Base-by-base conservation (phyloP, 805 yeast genomes). In the Saccharomycopsis amapae region DNA sequence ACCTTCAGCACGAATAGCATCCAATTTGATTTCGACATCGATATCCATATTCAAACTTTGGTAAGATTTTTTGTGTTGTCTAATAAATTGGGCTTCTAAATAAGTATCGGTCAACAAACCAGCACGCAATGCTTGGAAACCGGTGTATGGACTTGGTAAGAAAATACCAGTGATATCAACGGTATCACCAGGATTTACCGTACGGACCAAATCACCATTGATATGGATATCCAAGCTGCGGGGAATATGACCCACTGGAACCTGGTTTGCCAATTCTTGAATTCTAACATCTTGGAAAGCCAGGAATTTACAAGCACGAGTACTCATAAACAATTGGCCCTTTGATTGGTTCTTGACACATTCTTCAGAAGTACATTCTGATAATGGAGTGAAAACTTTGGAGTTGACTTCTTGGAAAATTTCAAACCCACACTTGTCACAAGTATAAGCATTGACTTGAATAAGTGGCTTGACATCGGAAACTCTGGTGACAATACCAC, bases 181-280 rank as follows among this genome's bases (percentile, higher is more conserved):
- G 25, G 83, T 73, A 62, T 93, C 98, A 57, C 99, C 99, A 1
- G 99, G 97, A 51, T 80, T 78, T 70, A 86, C 72, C 10, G 83
- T 66, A 57, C 99, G 76, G 24, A 88, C 97, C 45, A 93, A 67
- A 48, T 86, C 83, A 37, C 99, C 99, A 57, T 84, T 85, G n/a
- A 90, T 79, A 61, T 90, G 96, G 46, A 90, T 74, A 13, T 82
- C 76, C 52, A 93, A 69, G 25, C 87, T 68, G 58, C 99, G 76
- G 40, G 99, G 99, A 53, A 93, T 93, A 63, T 90, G 96, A 44
- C 98, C 98, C 24, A 89, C 90, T 1, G 99, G 99, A 15, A 93
- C 98, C 66, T 93, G 98, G 54, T 82, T 81, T 3, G 97, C 85
- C 61, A 90, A 69, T 65, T 93, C 99, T 68, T 93, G 99, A 51